Conservation (phyloP, 106 monocot genomes). For the Xerophyta viscosa region DNA sequence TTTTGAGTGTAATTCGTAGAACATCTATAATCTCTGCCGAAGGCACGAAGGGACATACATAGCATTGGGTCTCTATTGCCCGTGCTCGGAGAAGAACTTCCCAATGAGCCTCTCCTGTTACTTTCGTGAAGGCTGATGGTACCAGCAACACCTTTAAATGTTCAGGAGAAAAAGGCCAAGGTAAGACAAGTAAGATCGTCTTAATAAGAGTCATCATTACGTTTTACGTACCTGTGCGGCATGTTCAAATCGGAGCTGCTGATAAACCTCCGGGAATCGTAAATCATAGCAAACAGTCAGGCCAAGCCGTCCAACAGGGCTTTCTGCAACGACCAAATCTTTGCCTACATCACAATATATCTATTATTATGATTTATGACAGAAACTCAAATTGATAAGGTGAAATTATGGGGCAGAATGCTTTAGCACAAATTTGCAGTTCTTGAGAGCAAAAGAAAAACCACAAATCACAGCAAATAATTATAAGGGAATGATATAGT, state of each 20-base stretch:
- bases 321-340: slow-evolving; percentile 53
- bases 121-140: slow-evolving; percentile 85
- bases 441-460: too few species aligned
- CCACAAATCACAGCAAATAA: too few species aligned
- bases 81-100: slow-evolving; percentile 91
- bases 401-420: too few species aligned
- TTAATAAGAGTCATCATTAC: slow-evolving; percentile 3
- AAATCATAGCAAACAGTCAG: slow-evolving; percentile 95
- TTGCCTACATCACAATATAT: slow-evolving; percentile 26
- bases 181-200: neutral
- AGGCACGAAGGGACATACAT: slow-evolving; percentile 42
- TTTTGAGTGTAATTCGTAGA: too few species aligned
- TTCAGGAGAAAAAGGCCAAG: slow-evolving; percentile 3
- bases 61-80: slow-evolving; percentile 95
- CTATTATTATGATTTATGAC: too few species aligned
- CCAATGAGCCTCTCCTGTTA: slow-evolving; percentile 94
- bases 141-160: slow-evolving; percentile 69
- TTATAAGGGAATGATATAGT: too few species aligned
- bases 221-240: slow-evolving; percentile 49
- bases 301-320: slow-evolving; percentile 72
- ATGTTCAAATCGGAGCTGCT: slow-evolving; percentile 71
- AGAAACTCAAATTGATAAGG: too few species aligned
- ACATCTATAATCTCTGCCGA: too few species aligned
- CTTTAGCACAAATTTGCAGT: too few species aligned
- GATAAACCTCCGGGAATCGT: slow-evolving; percentile 89